Base-by-base conservation (phyloP, 352 stramenopile genomes). In the Phytophthora kernoviae region DNA sequence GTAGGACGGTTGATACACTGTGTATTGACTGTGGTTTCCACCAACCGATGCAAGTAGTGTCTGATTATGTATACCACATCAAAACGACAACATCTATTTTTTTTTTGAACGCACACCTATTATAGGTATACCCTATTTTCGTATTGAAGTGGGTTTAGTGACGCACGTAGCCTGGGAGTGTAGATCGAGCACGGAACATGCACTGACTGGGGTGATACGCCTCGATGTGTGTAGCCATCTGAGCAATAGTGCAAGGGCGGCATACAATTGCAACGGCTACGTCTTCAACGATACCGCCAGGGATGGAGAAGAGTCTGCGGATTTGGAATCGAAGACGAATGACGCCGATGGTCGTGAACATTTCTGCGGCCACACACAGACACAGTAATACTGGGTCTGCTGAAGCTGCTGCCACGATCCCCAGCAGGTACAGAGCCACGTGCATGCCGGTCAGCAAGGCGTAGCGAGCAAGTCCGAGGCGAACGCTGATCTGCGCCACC, bases 221-320 rank as follows among this genome's bases (percentile, higher is more conserved):
- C 27, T 75, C 56, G 32, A 79, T 57, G 37, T 82, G 73, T 4
- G 60, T 77, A 12, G 65, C 68, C 57, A 83, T 73, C 49, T 81
- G 75, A 32, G 67, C 67, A 37, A 83, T 69, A 11, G 68, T 43
- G 49, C 70, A 84, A n/a, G 65, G 79, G 36, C 67, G 65, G n/a
- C 70, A 80, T 12, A 70, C 27, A 33, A 76, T 71, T 15, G 67
- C 58, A 27, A 48, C 55, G 27, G 73, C n/a, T 6, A 57, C 55
- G 62, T 82, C 73, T 50, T 69, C 54, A 4, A 59, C 33, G 33
- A 58, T 63, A 10, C 43, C 65, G 21, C 73, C 73, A 5, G 67
- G 73, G 68, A 82, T 79, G 33, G 53, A 58, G 44, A 82, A 80
- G 15, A 79, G 50, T 47, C 54, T 39, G 41, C 77, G 74, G 20